Conservation (phyloP, 345 rosid species). For the Cardamine chenopodiifolia region DNA sequence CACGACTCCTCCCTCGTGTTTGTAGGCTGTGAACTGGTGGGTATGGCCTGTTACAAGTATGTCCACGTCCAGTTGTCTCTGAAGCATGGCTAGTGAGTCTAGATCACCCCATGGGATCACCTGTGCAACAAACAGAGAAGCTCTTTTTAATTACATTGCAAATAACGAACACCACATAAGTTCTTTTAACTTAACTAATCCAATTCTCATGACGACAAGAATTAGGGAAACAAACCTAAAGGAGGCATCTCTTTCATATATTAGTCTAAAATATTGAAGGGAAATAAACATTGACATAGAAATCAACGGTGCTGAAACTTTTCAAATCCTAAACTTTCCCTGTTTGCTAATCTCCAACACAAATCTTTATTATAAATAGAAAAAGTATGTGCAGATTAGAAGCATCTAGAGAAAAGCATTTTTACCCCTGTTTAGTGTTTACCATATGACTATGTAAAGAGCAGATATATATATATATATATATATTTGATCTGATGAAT, state of each 20-base stretch:
- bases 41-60: slow-evolving; percentile 95
- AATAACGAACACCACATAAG: background rate
- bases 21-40: slow-evolving; percentile 96
- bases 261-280: slow-evolving; percentile 4
- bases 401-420: background rate
- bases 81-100: slow-evolving; percentile 93
- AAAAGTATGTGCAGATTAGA: background rate
- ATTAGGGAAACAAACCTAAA: background rate
- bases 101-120: slow-evolving; percentile 98
- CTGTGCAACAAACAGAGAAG: slow-evolving; percentile 42
- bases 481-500: background rate
- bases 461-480: background rate
- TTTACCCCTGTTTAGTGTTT: background rate
- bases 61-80: slow-evolving; percentile 93
- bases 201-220: background rate
- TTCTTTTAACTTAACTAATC: slow-evolving; percentile 7
- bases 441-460: background rate
- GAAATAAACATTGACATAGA: slow-evolving; percentile 8
- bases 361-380: background rate
- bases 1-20: slow-evolving; percentile 94
- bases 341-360: background rate
- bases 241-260: slow-evolving; percentile 3
- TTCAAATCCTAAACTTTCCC: slow-evolving; percentile 1
- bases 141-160: background rate
- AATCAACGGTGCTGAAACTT: background rate